Evolutionary conservation across 2,329 filamentous ascomycete genomes (phyloP), one percentile per base, ranked within the genome.

Genomic region (Aspergillus pseudoglaucus): DNA sequence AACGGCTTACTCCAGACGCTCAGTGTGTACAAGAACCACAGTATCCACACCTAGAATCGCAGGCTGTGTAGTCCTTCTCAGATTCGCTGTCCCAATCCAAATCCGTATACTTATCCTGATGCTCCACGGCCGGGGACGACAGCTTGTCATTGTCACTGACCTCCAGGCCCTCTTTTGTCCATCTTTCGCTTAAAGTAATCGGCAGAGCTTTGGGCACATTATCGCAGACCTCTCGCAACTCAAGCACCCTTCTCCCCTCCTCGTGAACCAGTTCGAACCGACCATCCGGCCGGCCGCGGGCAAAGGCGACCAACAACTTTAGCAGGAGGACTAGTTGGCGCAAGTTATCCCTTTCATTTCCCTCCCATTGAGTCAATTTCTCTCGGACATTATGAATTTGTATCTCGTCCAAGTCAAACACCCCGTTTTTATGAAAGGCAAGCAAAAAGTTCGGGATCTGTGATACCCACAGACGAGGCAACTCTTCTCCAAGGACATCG

Each of bases 361-460:
- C 47, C 49, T 77, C 74, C 75, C 75, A 80, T 2, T 56, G 42
- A 9, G 59, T 41, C 0, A 77, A 47, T 5, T 67, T 58, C 8
- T 62, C 38, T 1, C 58, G 56, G n/a, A 74, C 58, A 47, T 76
- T 57, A 14, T 58, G 55, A 6, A 73, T 58, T n/a, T 51, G 56
- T 33, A 75, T 67, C 12, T 75, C 62, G 14, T 68, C 45, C 54
- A 80, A 80, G n/a, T 68, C 45, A 54, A 80, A 80, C 0, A 66
- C 30, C 5, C 69, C 68, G 6, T 47, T 56, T 7, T 69, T 51
- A 54, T 81, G 77, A 49, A 73, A 76, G 0, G 75, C 78, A 17
- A 79, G 53, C 30, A 80, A 61, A 48, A 80, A 75, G 47, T 74
- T 77, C 0, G 73, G 70, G 22, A 75, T 73, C 52, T 80, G 78